Conservation (phyloP, 345 rosid species). For the Gynandropsis gynandra region DNA sequence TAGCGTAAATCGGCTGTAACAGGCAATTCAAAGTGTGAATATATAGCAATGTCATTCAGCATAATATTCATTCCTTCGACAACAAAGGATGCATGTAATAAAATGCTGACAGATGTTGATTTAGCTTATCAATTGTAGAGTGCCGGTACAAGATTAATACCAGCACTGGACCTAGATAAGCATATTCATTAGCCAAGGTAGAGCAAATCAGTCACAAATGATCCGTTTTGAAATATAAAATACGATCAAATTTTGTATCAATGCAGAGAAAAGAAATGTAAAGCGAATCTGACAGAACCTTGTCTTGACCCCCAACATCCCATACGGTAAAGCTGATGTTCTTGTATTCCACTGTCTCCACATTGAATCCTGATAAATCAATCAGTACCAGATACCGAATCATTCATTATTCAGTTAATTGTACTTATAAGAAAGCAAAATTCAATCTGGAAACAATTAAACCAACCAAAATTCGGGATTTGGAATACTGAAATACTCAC, state of each 20-base stretch:
- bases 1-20: too few relatives aligned
- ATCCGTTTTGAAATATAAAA: neutral
- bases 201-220: too few relatives aligned
- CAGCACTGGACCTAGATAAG: conserved; percentile 10
- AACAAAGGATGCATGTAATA: neutral
- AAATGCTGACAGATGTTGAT: neutral
- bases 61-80: neutral
- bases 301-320: conserved; percentile 83
- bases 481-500: conserved; percentile 28
- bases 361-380: conserved; percentile 47
- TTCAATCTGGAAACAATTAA: neutral
- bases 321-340: conserved; percentile 74
- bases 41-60: neutral
- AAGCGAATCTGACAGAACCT: conserved; percentile 29
- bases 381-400: neutral
- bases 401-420: neutral
- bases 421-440: neutral
- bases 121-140: conserved; percentile 4
- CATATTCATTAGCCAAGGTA: neutral
- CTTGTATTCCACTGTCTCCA: conserved; percentile 74
- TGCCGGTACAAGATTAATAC: neutral
- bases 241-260: too few relatives aligned
- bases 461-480: neutral
- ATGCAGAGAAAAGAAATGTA: too few relatives aligned
- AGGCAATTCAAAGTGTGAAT: too few relatives aligned